These are phyloP conservation scores for Fraxinus paxiana DNA, from an alignment of 305 asterid species.

Conservation along the genomic window DNA sequence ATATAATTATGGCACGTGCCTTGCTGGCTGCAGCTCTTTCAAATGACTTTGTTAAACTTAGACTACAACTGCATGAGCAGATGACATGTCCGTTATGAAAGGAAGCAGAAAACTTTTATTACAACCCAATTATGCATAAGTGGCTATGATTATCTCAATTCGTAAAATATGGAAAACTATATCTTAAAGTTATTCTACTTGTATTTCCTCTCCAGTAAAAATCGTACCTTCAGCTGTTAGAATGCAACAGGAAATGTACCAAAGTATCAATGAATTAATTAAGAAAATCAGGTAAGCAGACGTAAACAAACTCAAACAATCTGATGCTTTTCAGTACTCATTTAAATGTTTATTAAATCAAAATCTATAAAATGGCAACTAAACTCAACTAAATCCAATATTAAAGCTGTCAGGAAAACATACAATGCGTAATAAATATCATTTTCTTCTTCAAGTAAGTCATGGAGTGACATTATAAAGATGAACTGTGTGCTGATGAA, in stretches of 20 bases:
- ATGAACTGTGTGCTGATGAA: not conserved
- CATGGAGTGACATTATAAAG: not conserved
- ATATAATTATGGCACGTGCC: slow-evolving; percentile 89
- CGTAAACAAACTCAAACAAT: not conserved
- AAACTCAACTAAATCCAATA: not conserved
- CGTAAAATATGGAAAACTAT: not conserved
- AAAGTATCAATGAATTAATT: not conserved
- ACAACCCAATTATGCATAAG: not conserved
- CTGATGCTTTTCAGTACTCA: not conserved
- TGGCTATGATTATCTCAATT: not conserved
- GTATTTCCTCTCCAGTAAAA: not conserved
- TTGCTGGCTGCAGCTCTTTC: slow-evolving; percentile 95
- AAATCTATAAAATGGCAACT: not conserved
- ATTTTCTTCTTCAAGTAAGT: not conserved
- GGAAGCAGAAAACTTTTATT: slow-evolving; percentile 13
- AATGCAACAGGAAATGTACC: not conserved
- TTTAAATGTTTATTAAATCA: not conserved
- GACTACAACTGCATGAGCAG: slow-evolving; percentile 71
- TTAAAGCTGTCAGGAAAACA: not conserved
- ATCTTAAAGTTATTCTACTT: not conserved
- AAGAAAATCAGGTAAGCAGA: not conserved
- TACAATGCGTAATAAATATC: not conserved
- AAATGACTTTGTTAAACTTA: slow-evolving; percentile 84
- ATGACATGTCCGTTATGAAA: slow-evolving; percentile 22
- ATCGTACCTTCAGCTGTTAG: not conserved